Base-by-base conservation (phyloP, 2,329 filamentous ascomycete genomes). In the Colletotrichum sp. region DNA sequence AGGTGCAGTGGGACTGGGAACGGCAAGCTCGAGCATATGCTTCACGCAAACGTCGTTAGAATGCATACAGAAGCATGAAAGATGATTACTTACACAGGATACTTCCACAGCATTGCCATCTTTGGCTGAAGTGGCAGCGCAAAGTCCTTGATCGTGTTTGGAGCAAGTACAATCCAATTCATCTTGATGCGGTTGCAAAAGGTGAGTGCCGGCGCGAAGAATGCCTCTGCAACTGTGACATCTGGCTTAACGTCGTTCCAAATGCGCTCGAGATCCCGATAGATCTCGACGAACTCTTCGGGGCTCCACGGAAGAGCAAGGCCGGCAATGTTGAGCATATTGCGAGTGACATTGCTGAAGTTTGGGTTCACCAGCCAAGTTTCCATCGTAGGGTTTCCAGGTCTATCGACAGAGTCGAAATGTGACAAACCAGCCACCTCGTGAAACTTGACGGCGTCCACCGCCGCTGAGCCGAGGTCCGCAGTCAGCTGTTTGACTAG, bases 91-190 rank as follows among this genome's bases (percentile, higher is more conserved):
- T 55, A 75, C 67, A 74, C 68, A 18, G 73, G 72, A 69, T 72
- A 78, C 57, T 71, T 77, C 77, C 76, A 78, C 60, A 73, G 76
- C 18, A 79, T 79, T 7, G 77, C 81, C 7, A 77, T 79, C 28
- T 79, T 78, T 5, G 87, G 85, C 75, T 90, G 88, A 36, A 83
- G 78, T 6, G 83, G 81, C 1, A 77, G 62, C 49, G 87, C 78
- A 79, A 86, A 85, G 73, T 88, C 82, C 78, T 88, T 81, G 82
- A 86, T 78, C 57, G 87, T 82, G 49, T 88, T 89, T 1, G 88
- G 88, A 64, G 85, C 86, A 8, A 90, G 80, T 2, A 88, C 79
- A 1, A 85, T 81, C 49, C 82, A 84, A 7, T 83, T 82, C 39
- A 83, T 77, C 0, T 80, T 80, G 4, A 83, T 70, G 6, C 83